A percentile compares a stretch with the other conserved stretches of the same genome.
Conservation (phyloP, 139 green algal genomes). For the Eudorina sp. region DNA sequence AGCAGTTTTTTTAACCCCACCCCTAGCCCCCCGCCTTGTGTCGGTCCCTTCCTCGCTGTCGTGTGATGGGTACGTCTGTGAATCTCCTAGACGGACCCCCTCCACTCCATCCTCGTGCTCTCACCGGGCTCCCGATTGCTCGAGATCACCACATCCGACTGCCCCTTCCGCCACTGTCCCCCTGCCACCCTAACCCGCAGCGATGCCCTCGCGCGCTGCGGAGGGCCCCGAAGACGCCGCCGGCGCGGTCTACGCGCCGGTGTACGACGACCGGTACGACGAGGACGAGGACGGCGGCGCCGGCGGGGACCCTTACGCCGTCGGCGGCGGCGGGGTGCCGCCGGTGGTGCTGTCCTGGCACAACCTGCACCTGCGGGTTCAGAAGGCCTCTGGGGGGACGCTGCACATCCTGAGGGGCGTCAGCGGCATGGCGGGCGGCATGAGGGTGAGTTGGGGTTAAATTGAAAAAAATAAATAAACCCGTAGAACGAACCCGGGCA, state of each 20-base stretch:
- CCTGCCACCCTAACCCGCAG: too few species aligned
- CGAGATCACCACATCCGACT: too few species aligned
- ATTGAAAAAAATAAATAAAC: too few species aligned
- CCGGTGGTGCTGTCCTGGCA: conserved; percentile 57
- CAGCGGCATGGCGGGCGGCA: conserved; percentile 59
- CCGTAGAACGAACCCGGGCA: too few species aligned
- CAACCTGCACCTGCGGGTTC: conserved; percentile 52
- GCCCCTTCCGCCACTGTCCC: too few species aligned
- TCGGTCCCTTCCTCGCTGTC: too few species aligned
- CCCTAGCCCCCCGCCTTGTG: too few species aligned
- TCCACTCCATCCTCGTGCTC: too few species aligned
- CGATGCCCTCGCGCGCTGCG: not conserved
- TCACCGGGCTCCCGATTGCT: too few species aligned
- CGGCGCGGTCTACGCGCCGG: not conserved
- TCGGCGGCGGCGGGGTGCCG: not conserved
- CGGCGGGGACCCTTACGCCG: not conserved
- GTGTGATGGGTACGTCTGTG: too few species aligned
- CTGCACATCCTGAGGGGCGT: conserved; percentile 65
- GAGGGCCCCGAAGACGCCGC: not conserved
- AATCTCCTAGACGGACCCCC: too few species aligned
- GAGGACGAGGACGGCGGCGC: not conserved
- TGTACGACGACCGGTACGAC: conserved; percentile 4
- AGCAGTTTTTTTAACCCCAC: too few species aligned
- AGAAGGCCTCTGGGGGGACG: not conserved
- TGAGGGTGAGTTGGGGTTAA: not conserved